These are phyloP conservation scores for Colletotrichum siamense DNA, from an alignment of 2,329 filamentous ascomycete genomes.

Conservation along the genomic window DNA sequence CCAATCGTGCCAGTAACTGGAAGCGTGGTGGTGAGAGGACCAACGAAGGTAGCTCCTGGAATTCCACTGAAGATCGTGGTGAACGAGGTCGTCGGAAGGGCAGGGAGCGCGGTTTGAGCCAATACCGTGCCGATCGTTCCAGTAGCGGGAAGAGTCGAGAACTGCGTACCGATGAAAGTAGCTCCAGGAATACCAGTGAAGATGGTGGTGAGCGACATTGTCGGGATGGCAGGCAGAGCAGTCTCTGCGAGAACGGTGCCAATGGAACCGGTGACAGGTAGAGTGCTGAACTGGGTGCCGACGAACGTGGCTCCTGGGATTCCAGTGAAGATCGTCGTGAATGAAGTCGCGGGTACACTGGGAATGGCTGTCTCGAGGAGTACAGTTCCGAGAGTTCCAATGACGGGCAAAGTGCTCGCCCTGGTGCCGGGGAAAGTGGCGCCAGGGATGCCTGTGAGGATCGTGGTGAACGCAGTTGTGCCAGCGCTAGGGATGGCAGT, in stretches of 20 bases:
- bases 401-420: not conserved
- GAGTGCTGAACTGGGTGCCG: not conserved
- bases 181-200: not conserved
- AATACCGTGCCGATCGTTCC: not conserved
- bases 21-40: not conserved
- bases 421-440: not conserved
- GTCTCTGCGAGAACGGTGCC: not conserved
- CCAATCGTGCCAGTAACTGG: not conserved
- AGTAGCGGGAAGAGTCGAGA: not conserved
- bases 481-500: not conserved
- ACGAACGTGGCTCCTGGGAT: not conserved
- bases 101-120: not conserved
- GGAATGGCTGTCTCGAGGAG: not conserved
- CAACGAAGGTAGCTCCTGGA: not conserved
- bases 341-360: not conserved
- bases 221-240: not conserved
- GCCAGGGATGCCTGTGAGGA: not conserved
- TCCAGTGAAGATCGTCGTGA: conserved; percentile 1
- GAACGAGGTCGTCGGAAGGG: not conserved
- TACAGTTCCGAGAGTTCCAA: not conserved
- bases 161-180: not conserved
- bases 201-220: not conserved
- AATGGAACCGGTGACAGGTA: not conserved
- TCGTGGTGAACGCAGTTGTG: not conserved
- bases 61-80: not conserved